Evolutionary conservation across 2,329 filamentous ascomycete species (phyloP), one percentile per base, ranked within the genome.

Genomic region (Aphanoascus verrucosus): DNA sequence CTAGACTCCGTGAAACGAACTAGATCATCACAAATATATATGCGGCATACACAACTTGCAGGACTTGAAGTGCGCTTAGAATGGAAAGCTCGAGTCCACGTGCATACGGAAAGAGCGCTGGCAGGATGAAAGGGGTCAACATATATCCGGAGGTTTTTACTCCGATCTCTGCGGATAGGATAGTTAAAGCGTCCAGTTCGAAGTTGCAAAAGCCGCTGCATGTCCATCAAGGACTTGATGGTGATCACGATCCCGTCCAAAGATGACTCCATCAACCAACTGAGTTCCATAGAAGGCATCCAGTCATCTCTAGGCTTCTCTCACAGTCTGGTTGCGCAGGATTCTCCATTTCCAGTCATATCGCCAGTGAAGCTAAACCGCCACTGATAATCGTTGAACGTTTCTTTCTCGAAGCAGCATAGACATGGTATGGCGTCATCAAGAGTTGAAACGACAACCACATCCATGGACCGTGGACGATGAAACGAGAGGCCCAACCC

Each of bases 311-410:
- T 34, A 34, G 31, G 19, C 34, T 31, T n/a, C 34, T 17, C 7
- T n/a, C n/a, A n/a, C n/a, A n/a, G n/a, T n/a, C n/a, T 20, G 45
- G 34, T 38, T n/a, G 45, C 32, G 44, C 44, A 47, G 31, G 44
- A 47, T 17, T 35, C n/a, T 28, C 44, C 23, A n/a, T 32, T 28
- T 38, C n/a, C 35, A 15, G 11, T 38, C 12, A 15, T 15, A 38
- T 5, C 12, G n/a, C 11, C 19, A 14, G 44, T 15, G 31, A 12
- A 14, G 17, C 35, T 35, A 28, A 28, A 28, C 23, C 23, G 23
- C 23, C 23, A 28, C 23, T 28, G 23, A 28, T 28, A 28, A 7
- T 7, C 23, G 23, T 28, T 28, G 23, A 28, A 28, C 23, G 8
- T 35, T 35, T 47, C 31, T 45, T 45, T 45, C 15, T 43, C 19